Conservation (phyloP, 2,329 filamentous ascomycete species). For the Bipolaris victoriae region DNA sequence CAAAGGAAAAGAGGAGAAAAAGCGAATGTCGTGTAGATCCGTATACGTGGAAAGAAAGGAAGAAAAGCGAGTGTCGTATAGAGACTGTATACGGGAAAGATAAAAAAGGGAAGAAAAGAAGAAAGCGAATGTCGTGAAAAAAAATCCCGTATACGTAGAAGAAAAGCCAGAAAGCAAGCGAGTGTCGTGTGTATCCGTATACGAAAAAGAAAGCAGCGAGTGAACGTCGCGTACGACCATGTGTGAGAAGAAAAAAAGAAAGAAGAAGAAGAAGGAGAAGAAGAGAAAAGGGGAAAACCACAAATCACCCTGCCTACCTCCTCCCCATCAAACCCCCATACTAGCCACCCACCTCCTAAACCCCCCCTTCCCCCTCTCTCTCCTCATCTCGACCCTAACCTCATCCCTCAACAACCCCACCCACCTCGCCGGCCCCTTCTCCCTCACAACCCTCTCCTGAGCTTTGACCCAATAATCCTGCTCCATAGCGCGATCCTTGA, state of each 20-base stretch:
- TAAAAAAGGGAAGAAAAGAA: too few species aligned
- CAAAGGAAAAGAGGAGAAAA: too few species aligned
- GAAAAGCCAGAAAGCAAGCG: too few species aligned
- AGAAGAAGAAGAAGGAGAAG: not conserved
- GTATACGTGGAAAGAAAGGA: too few species aligned
- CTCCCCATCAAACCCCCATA: slow-evolving; percentile 1
- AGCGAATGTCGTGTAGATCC: too few species aligned
- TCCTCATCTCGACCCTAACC: slow-evolving; percentile 2
- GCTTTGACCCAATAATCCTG: slow-evolving; percentile 38
- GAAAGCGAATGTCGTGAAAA: too few species aligned
- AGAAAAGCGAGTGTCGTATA: too few species aligned
- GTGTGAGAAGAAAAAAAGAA: not conserved
- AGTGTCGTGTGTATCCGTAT: too few species aligned
- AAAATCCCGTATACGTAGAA: too few species aligned
- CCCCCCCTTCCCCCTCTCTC: slow-evolving; percentile 18
- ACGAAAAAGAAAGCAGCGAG: too few species aligned
- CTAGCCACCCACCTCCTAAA: slow-evolving; percentile 29
- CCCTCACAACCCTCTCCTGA: slow-evolving; percentile 37
- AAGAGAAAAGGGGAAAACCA: not conserved
- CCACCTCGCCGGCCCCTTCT: slow-evolving; percentile 17
- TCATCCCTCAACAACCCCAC: slow-evolving; percentile 8
- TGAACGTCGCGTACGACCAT: too few species aligned
- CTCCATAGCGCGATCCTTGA: slow-evolving; percentile 29
- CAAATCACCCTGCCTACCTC: not conserved
- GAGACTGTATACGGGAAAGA: too few species aligned